phyloP scores from a whole-genome alignment of 2,329 filamentous ascomycete species.

The Paraconiothyrium sp. region DNA sequence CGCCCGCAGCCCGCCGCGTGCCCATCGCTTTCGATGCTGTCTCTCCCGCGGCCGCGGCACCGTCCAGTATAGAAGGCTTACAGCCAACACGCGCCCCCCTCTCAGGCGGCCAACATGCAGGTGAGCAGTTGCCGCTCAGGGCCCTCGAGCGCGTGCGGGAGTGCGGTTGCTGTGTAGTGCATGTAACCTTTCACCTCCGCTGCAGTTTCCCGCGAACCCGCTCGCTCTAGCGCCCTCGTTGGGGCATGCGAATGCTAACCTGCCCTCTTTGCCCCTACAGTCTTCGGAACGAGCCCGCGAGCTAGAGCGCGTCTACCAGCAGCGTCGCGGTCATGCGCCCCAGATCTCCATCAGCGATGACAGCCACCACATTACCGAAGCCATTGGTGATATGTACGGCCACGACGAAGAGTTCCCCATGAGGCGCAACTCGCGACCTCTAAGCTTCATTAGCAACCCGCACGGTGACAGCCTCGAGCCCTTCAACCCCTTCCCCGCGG shows the following conservation, averaged over 20 bases:
- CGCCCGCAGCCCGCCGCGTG: constrained; percentile 19
- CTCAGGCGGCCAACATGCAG: constrained; percentile 21
- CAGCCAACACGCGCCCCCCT: constrained; percentile 2
- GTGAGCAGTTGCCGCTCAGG: constrained; percentile 16
- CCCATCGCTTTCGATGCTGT: constrained; percentile 21
- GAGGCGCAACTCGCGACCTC: constrained; percentile 69
- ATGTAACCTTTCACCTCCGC: constrained; percentile 16
- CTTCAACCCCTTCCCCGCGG: constrained; percentile 47
- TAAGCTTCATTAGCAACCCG: constrained; percentile 76
- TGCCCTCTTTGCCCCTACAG: constrained; percentile 35
- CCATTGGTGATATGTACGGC: constrained; percentile 90
- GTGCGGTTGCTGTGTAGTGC: neutral
- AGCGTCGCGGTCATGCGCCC: constrained; percentile 66
- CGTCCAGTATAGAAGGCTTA: constrained; percentile 12
- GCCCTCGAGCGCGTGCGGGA: neutral
- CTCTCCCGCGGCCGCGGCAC: constrained; percentile 18
- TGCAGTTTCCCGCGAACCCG: constrained; percentile 17
- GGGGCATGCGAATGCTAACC: neutral
- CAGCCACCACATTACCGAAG: constrained; percentile 92
- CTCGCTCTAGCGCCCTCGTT: neutral
- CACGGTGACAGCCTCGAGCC: constrained; percentile 60
- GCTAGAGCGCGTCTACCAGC: constrained; percentile 59
- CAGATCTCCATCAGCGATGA: constrained; percentile 83
- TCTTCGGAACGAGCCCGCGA: constrained; percentile 54
- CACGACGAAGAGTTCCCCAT: constrained; percentile 71